Conservation (phyloP, 805 yeast species). For the Pichia paraexigua region DNA sequence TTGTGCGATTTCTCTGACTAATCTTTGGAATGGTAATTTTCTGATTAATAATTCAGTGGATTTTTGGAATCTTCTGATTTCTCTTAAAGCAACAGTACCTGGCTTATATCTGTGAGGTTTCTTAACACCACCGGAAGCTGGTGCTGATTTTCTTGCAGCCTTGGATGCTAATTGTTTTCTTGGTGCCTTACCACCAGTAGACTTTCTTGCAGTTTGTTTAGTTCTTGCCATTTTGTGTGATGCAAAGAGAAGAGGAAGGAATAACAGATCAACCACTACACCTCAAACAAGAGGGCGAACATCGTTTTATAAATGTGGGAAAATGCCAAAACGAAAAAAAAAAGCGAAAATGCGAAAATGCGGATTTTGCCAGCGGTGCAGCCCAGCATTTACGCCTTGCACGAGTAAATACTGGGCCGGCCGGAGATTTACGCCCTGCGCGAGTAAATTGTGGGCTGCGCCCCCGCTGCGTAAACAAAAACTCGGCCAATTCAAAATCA, state of each 20-base stretch:
- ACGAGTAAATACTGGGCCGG: background rate
- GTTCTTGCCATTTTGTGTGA: constrained; percentile 70
- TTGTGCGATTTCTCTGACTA: constrained; percentile 92
- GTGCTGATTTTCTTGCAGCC: constrained; percentile 91
- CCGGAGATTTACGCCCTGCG: background rate
- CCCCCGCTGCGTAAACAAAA: background rate
- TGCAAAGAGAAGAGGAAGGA: background rate
- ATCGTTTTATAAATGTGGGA: background rate
- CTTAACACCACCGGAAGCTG: constrained; percentile 89
- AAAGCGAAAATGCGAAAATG: background rate
- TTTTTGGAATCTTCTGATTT: constrained; percentile 95
- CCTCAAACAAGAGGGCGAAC: background rate
- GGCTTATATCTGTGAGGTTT: constrained; percentile 96
- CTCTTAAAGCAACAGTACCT: constrained; percentile 95
- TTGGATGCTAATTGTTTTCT: constrained; percentile 88
- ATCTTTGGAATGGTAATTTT: constrained; percentile 95
- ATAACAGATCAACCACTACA: background rate
- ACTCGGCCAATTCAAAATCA: background rate
- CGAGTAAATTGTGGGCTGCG: background rate
- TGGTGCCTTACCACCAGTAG: constrained; percentile 95
- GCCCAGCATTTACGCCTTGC: background rate
- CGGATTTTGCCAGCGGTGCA: background rate
- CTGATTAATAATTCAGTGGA: constrained; percentile 91
- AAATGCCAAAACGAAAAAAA: background rate
- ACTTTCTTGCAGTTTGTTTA: constrained; percentile 89